Conservation (phyloP, 176 grass and related monocot genomes). For the Alloteropsis semialata region DNA sequence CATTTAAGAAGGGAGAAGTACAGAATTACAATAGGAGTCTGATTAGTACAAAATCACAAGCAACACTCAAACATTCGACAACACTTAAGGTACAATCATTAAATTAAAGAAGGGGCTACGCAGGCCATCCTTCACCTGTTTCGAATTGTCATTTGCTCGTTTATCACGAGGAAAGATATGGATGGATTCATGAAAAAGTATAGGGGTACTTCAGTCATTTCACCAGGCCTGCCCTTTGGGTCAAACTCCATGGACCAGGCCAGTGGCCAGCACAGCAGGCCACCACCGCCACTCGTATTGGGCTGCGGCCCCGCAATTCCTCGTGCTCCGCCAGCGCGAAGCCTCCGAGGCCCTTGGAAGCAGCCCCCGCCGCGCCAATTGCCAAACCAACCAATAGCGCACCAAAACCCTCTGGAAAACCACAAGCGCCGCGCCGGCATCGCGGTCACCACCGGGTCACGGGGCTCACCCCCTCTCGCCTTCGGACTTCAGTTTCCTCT, state of each 20-base stretch:
- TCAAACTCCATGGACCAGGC: not conserved
- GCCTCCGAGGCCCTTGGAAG: constrained; percentile 30
- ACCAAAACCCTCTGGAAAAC: constrained; percentile 11
- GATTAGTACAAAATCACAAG: no score
- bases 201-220: not conserved
- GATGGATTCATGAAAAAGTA: not conserved
- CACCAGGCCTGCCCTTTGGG: not conserved
- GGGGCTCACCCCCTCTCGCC: constrained; percentile 1
- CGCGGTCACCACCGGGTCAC: no score
- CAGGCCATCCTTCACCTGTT: no score
- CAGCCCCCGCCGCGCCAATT: not conserved
- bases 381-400: not conserved
- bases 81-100: no score
- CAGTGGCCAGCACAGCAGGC: no score
- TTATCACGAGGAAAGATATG: not conserved
- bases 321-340: constrained; percentile 28
- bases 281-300: not conserved
- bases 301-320: constrained; percentile 16
- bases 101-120: no score
- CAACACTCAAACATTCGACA: no score
- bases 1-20: no score
- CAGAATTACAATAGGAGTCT: no score
- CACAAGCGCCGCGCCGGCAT: not conserved
- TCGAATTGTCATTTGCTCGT: not conserved
- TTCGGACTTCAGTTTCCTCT: not conserved